Percentiles rank a stretch among this genome's conserved stretches.
Conservation (phyloP, 2,329 filamentous ascomycete species). For the Neurospora sp. region DNA sequence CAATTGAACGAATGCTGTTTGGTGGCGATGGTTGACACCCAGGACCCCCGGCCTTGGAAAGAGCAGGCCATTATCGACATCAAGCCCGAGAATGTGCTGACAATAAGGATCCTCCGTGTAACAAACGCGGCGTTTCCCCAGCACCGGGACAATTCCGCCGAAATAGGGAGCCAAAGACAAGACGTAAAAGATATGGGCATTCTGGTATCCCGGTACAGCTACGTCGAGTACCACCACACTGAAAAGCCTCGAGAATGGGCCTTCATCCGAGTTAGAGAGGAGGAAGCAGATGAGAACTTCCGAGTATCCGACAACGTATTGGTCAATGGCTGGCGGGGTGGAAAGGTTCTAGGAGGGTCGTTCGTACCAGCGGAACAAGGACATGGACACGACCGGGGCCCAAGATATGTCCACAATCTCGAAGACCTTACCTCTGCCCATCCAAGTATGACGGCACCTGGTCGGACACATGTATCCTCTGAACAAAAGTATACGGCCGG, state of each 20-base stretch:
- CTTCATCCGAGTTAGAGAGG: slow-evolving; percentile 20
- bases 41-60: slow-evolving; percentile 23
- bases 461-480: not conserved
- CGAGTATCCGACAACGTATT: slow-evolving; percentile 22
- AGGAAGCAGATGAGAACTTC: slow-evolving; percentile 17
- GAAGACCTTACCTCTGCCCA: too few relatives aligned
- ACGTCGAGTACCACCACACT: slow-evolving; percentile 21
- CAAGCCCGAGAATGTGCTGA: slow-evolving; percentile 8
- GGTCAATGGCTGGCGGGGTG: slow-evolving; percentile 28
- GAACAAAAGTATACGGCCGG: slow-evolving; percentile 53
- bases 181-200: slow-evolving; percentile 21
- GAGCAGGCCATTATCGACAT: slow-evolving; percentile 35
- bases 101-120: slow-evolving; percentile 25
- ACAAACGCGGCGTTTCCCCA: slow-evolving; percentile 45
- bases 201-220: slow-evolving; percentile 45
- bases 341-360: slow-evolving; percentile 27
- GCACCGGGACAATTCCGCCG: slow-evolving; percentile 18
- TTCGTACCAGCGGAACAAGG: too few relatives aligned
- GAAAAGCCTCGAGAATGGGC: slow-evolving; percentile 25
- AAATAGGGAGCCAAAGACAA: slow-evolving; percentile 15
- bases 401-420: slow-evolving; percentile 10
- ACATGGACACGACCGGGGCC: not conserved
- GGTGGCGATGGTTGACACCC: slow-evolving; percentile 29
- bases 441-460: not conserved
- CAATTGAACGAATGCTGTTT: slow-evolving; percentile 34